Evolutionary conservation across 371 early-diverging fungal genomes (phyloP).

Genomic region (Mortierella sp.): DNA sequence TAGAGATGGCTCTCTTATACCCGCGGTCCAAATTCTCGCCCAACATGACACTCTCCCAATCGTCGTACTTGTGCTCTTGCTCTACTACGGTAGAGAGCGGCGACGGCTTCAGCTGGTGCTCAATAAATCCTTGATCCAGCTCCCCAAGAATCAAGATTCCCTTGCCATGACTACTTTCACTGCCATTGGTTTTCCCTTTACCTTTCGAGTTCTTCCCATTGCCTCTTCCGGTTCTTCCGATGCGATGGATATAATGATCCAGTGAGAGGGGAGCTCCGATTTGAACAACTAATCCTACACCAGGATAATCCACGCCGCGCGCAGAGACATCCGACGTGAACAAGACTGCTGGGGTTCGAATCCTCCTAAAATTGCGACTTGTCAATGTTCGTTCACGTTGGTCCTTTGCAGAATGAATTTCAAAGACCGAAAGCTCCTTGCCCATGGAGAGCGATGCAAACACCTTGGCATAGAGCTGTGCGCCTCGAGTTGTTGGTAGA

Average conservation of each 20-base stretch:
- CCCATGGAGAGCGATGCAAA: constrained; percentile 60
- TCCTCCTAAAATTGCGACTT: constrained; percentile 76
- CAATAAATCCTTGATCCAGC: constrained; percentile 51
- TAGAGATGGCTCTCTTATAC: constrained; percentile 38
- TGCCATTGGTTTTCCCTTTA: not conserved
- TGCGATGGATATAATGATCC: constrained; percentile 97
- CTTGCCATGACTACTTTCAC: constrained; percentile 19
- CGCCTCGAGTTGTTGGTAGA: constrained; percentile 84
- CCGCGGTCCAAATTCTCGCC: constrained; percentile 55
- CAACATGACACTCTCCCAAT: constrained; percentile 54
- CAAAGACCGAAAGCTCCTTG: constrained; percentile 65
- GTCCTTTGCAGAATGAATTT: constrained; percentile 85
- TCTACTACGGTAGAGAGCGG: constrained; percentile 48
- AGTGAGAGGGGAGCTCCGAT: constrained; percentile 90
- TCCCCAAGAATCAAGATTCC: constrained; percentile 51
- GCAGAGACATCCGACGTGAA: constrained; percentile 99
- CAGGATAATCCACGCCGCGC: constrained; percentile 99
- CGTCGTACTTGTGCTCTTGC: constrained; percentile 42
- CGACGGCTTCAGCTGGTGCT: constrained; percentile 42
- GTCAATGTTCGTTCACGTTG: constrained; percentile 78
- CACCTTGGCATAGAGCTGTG: constrained; percentile 79
- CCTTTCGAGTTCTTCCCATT: constrained; percentile 80
- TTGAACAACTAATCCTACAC: constrained; percentile 95
- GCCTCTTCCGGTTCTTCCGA: constrained; percentile 99
- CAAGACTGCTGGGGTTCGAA: constrained; percentile 71